These are phyloP conservation scores for Brassica rapa DNA, from an alignment of 345 rosid genomes.

Conservation along the genomic window DNA sequence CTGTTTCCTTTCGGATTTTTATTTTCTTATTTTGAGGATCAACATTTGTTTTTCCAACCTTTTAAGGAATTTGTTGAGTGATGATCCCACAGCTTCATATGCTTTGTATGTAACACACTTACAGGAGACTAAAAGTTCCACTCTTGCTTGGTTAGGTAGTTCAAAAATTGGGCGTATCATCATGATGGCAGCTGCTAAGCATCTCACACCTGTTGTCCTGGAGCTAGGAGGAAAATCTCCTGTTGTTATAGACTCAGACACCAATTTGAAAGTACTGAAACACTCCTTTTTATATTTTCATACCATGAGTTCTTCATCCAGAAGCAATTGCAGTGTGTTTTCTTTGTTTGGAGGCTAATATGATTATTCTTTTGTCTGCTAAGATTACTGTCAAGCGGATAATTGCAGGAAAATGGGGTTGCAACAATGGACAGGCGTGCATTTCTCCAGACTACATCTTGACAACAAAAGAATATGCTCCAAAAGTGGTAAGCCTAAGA, in stretches of 20 bases:
- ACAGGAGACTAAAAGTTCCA: background rate
- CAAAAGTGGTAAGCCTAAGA: slow-evolving; percentile 63
- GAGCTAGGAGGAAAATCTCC: slow-evolving; percentile 99
- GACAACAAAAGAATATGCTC: slow-evolving; percentile 71
- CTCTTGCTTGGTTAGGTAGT: slow-evolving; percentile 57
- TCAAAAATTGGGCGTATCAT: slow-evolving; percentile 72
- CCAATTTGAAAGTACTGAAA: slow-evolving; percentile 62
- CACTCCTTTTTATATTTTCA: background rate
- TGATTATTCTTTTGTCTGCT: slow-evolving; percentile 22
- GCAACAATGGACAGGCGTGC: slow-evolving; percentile 93
- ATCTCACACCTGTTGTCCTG: slow-evolving; percentile 85
- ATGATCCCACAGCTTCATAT: background rate
- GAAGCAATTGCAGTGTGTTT: background rate
- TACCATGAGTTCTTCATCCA: background rate
- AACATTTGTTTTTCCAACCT: background rate
- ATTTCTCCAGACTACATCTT: slow-evolving; percentile 82
- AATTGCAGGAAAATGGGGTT: slow-evolving; percentile 90
- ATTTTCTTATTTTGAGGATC: background rate
- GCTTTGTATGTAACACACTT: background rate
- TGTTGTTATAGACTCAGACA: slow-evolving; percentile 70
- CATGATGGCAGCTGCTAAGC: slow-evolving; percentile 95
- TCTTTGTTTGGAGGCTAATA: slow-evolving; percentile 13
- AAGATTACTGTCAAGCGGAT: slow-evolving; percentile 82
- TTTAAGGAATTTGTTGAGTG: background rate
- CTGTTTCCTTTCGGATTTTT: background rate